Evolutionary conservation across 768 basidiomycete genomes (phyloP).

Genomic region (Russula emetica): DNA sequence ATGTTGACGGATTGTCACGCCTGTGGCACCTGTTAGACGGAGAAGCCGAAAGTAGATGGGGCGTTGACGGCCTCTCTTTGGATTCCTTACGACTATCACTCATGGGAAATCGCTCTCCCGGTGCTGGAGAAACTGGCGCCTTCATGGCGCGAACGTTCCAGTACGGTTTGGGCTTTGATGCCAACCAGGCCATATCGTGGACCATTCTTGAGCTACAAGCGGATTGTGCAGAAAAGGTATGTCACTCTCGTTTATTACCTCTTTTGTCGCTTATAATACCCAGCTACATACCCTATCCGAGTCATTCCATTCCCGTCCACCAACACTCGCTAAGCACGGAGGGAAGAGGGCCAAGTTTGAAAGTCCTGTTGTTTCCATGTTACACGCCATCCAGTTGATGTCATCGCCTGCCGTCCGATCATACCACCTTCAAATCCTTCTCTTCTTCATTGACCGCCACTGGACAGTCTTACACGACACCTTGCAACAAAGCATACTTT

Average conservation of each 20-base stretch:
- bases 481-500: slow-evolving; percentile 54
- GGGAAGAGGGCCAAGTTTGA: slow-evolving; percentile 54
- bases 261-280: slow-evolving; percentile 12
- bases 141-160: slow-evolving; percentile 67
- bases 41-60: slow-evolving; percentile 62
- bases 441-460: slow-evolving; percentile 81
- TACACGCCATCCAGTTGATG: slow-evolving; percentile 45
- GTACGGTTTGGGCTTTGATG: slow-evolving; percentile 68
- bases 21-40: slow-evolving; percentile 55
- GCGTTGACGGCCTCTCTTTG: slow-evolving; percentile 59
- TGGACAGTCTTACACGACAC: slow-evolving; percentile 59
- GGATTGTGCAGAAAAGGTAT: slow-evolving; percentile 67
- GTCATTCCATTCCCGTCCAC: slow-evolving; percentile 42
- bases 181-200: slow-evolving; percentile 72
- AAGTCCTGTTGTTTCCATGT: slow-evolving; percentile 55
- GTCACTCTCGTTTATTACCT: slow-evolving; percentile 14
- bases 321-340: slow-evolving; percentile 32
- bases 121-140: slow-evolving; percentile 33
- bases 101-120: slow-evolving; percentile 24
- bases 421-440: slow-evolving; percentile 66
- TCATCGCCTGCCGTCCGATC: slow-evolving; percentile 37
- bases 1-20: slow-evolving; percentile 45
- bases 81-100: slow-evolving; percentile 60
- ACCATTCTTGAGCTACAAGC: slow-evolving; percentile 73
- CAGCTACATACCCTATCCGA: slow-evolving; percentile 67